A percentile compares a stretch with the other conserved stretches of the same genome.
phyloP scores from a whole-genome alignment of 805 yeast genomes.

The Clavispora santaluciae region DNA sequence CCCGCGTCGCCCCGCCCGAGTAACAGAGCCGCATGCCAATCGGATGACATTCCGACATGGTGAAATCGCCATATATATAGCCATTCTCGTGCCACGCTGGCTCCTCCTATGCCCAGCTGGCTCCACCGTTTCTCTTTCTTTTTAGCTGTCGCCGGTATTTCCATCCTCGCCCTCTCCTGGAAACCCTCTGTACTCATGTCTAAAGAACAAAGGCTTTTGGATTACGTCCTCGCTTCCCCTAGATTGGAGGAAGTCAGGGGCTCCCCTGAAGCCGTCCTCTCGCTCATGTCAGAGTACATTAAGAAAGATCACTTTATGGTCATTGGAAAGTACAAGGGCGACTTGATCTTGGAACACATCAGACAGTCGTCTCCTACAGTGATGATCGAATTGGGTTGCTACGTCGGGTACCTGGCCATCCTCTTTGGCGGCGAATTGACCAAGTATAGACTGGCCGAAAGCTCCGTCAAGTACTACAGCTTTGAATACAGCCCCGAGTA shows the following conservation, averaged over 20 bases:
- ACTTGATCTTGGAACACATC: conserved; percentile 21
- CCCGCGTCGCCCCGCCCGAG: too few species aligned
- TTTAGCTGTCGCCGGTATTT: too few species aligned
- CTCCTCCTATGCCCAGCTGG: too few species aligned
- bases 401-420: conserved; percentile 35
- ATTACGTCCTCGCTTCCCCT: conserved; percentile 21
- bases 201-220: conserved; percentile 24
- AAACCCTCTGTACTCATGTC: conserved; percentile 2
- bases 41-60: too few species aligned
- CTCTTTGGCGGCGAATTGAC: conserved; percentile 25
- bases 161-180: too few species aligned
- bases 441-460: conserved; percentile 8
- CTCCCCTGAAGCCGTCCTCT: conserved; percentile 28
- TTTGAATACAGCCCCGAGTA: conserved; percentile 28
- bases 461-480: conserved; percentile 22
- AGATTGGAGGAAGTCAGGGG: conserved; percentile 21
- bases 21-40: too few species aligned
- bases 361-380: conserved; percentile 18
- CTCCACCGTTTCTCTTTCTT: too few species aligned
- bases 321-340: conserved; percentile 29
- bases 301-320: conserved; percentile 22
- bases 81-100: too few species aligned
- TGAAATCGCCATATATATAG: too few species aligned
- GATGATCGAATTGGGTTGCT: conserved; percentile 31
- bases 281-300: conserved; percentile 25